A percentile compares a stretch with the other conserved stretches of the same genome.
These are phyloP conservation scores for Fusarium sp. DNA, from an alignment of 2,329 filamentous ascomycete species.

Conservation along the genomic window DNA sequence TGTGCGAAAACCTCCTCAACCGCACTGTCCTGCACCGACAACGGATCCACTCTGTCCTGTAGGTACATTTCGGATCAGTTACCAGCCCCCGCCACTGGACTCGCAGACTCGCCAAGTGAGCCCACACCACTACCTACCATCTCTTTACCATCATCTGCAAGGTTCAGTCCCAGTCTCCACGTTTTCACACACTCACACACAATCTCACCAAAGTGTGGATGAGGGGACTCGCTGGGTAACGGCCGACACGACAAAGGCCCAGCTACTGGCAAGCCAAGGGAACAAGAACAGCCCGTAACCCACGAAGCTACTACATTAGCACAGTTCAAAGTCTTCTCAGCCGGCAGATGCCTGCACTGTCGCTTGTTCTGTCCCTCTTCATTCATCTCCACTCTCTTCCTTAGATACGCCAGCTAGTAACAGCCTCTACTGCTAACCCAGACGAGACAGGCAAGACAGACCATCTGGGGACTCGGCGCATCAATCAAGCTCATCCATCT, in stretches of 20 bases:
- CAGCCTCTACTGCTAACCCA: slow-evolving; percentile 18
- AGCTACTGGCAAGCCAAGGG: slow-evolving; percentile 2
- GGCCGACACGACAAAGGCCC: not conserved
- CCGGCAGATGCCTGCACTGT: slow-evolving; percentile 11
- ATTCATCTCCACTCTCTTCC: slow-evolving; percentile 31
- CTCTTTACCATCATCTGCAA: not conserved
- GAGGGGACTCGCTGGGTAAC: not conserved
- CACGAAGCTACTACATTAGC: slow-evolving; percentile 1
- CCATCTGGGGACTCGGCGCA: slow-evolving; percentile 32
- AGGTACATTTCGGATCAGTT: not conserved
- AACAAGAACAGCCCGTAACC: slow-evolving; percentile 5
- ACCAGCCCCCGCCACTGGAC: slow-evolving; percentile 25
- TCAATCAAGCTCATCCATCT: slow-evolving; percentile 32
- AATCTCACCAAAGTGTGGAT: not conserved
- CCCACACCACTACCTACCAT: slow-evolving; percentile 11
- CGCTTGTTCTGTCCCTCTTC: not conserved
- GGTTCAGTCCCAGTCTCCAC: slow-evolving; percentile 13
- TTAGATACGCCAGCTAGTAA: slow-evolving; percentile 28
- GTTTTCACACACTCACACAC: slow-evolving; percentile 8
- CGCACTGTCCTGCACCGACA: slow-evolving; percentile 37
- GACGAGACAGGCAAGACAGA: slow-evolving; percentile 5
- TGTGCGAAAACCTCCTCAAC: slow-evolving; percentile 31
- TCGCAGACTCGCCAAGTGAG: slow-evolving; percentile 8
- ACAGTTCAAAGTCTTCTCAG: not conserved
- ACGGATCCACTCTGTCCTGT: slow-evolving; percentile 25